Evolutionary conservation across 1,284 basidiomycete genomes (phyloP).

Genomic region (Ustilago xerochloae): DNA sequence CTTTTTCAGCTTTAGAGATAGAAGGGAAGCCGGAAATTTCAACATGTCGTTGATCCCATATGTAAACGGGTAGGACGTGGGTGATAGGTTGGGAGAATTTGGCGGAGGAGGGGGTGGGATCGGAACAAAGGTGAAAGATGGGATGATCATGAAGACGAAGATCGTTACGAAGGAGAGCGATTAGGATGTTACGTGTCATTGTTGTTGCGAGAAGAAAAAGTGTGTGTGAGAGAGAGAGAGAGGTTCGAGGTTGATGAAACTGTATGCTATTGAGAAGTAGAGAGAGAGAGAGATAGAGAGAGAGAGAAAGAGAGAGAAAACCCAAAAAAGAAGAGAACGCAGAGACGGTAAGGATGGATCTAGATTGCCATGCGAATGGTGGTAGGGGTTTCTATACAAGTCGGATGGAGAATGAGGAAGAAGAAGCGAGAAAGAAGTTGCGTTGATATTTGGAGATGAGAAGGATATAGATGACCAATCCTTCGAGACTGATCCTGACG

Average conservation of each 20-base stretch:
- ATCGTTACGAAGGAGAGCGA: slow-evolving; percentile 55
- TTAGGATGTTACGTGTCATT: slow-evolving; percentile 49
- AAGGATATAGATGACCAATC: background rate
- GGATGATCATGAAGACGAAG: slow-evolving; percentile 60
- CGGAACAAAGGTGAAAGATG: slow-evolving; percentile 54
- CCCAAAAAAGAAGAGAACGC: background rate
- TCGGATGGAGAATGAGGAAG: background rate
- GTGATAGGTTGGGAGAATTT: slow-evolving; percentile 49
- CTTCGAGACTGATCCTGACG: background rate
- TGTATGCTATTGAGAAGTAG: too few relatives aligned
- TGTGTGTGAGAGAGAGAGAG: background rate
- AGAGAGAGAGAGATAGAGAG: slow-evolving; percentile 5
- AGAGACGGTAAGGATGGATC: background rate
- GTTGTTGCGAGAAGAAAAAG: background rate
- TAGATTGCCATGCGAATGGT: too few relatives aligned
- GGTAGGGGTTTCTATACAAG: background rate
- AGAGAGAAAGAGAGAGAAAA: slow-evolving; percentile 7
- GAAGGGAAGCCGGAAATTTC: slow-evolving; percentile 53
- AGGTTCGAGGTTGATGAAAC: background rate
- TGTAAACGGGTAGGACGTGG: slow-evolving; percentile 59
- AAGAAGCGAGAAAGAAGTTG: background rate
- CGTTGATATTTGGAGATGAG: background rate
- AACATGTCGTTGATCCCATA: slow-evolving; percentile 55
- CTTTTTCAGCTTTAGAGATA: slow-evolving; percentile 33
- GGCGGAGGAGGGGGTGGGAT: slow-evolving; percentile 27